phyloP scores from a whole-genome alignment of 2,329 filamentous ascomycete species.

The Hymenoscyphus fructigenus region DNA sequence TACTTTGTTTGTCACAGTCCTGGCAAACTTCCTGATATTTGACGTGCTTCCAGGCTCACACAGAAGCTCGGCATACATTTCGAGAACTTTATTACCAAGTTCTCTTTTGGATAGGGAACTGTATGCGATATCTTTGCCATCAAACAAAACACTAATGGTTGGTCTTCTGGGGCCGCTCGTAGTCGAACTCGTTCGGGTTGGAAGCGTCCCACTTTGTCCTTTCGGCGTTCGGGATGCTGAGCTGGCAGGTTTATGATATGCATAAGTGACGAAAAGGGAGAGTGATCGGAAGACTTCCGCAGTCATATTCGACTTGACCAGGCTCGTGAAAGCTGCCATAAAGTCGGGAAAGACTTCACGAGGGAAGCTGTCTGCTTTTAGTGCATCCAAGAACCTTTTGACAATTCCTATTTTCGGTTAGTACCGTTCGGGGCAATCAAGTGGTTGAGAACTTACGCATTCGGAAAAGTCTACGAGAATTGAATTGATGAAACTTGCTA shows the following conservation, averaged over 20 bases:
- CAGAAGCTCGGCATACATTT: constrained; percentile 74
- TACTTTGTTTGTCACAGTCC: constrained; percentile 93
- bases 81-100: constrained; percentile 71
- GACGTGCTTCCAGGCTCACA: constrained; percentile 68
- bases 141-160: constrained; percentile 29
- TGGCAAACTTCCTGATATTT: constrained; percentile 83
- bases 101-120: constrained; percentile 61
- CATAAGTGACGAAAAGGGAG: constrained; percentile 90
- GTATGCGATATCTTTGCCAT: constrained; percentile 36
- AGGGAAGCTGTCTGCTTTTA: constrained; percentile 80
- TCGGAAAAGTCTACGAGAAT: constrained; percentile 77
- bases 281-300: constrained; percentile 83
- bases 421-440: constrained; percentile 20
- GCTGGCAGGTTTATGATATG: constrained; percentile 63
- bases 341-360: constrained; percentile 73
- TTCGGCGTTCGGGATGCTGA: constrained; percentile 53
- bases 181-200: constrained; percentile 37
- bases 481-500: constrained; percentile 91
- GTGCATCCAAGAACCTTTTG: constrained; percentile 82
- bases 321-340: constrained; percentile 72
- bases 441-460: constrained; percentile 68
- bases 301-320: constrained; percentile 78
- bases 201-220: constrained; percentile 45
- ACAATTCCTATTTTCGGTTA: constrained; percentile 65
- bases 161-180: constrained; percentile 32